Conservation (phyloP, 2,329 filamentous ascomycete species). For the Exophiala sideris region DNA sequence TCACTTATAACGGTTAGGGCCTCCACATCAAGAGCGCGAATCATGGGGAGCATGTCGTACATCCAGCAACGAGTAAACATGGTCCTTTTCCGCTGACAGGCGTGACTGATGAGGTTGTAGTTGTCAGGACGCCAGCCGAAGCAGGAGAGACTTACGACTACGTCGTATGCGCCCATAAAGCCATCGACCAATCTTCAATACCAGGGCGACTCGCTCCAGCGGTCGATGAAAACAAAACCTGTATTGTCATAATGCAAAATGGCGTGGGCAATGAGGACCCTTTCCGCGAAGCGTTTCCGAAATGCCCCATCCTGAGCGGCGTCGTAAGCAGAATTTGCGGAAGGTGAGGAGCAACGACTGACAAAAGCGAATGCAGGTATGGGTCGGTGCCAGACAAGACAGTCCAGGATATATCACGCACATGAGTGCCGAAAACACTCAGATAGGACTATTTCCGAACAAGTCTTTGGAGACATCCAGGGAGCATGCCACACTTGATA, state of each 20-base stretch:
- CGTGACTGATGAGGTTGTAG: slow-evolving; percentile 25
- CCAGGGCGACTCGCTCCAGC: slow-evolving; percentile 36
- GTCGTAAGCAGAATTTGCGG: slow-evolving; percentile 38
- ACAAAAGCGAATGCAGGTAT: slow-evolving; percentile 36
- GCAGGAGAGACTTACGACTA: slow-evolving; percentile 34
- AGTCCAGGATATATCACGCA: slow-evolving; percentile 51
- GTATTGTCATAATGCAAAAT: slow-evolving; percentile 41
- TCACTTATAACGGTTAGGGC: slow-evolving; percentile 31
- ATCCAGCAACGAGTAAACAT: slow-evolving; percentile 35
- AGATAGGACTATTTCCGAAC: slow-evolving; percentile 54
- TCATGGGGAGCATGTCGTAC: slow-evolving; percentile 39
- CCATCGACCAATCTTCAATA: slow-evolving; percentile 40
- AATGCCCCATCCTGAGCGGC: slow-evolving; percentile 36
- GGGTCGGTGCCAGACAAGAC: slow-evolving; percentile 53
- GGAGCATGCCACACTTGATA: slow-evolving; percentile 41
- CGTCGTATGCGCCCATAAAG: slow-evolving; percentile 41
- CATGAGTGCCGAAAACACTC: slow-evolving; percentile 52
- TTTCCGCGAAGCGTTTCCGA: slow-evolving; percentile 35
- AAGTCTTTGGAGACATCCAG: slow-evolving; percentile 22
- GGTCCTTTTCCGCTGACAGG: neutral
- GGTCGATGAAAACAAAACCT: slow-evolving; percentile 36
- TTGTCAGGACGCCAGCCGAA: slow-evolving; percentile 39
- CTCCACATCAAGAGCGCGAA: slow-evolving; percentile 42
- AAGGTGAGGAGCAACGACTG: neutral
- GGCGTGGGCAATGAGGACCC: slow-evolving; percentile 43